Conservation (phyloP, 2,329 filamentous ascomycete species). For the Xylaria sp. region DNA sequence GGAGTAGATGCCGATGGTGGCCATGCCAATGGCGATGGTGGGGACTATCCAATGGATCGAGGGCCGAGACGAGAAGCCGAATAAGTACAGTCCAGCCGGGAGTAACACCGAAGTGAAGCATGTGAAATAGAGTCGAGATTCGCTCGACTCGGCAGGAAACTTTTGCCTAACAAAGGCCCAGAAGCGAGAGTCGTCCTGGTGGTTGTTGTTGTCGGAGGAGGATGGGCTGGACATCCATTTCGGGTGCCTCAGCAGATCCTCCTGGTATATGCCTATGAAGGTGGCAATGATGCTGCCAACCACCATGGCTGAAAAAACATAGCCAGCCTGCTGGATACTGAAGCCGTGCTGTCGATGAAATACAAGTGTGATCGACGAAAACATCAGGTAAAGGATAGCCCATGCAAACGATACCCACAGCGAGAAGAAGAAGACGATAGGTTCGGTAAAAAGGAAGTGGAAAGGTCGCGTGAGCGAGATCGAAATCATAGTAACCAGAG, state of each 20-base stretch:
- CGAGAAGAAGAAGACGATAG: conserved; percentile 79
- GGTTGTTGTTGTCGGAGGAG: conserved; percentile 28
- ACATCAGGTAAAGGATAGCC: conserved; percentile 82
- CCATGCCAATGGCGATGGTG: conserved; percentile 62
- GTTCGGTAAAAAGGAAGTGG: conserved; percentile 67
- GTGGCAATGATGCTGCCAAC: conserved; percentile 63
- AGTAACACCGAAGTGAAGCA: conserved; percentile 71
- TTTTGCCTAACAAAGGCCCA: conserved; percentile 43
- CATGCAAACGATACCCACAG: conserved; percentile 87
- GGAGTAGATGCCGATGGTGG: conserved; percentile 80
- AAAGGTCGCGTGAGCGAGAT: conserved; percentile 76
- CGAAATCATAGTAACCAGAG: conserved; percentile 62
- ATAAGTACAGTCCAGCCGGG: conserved; percentile 75
- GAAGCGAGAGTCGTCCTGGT: conserved; percentile 27
- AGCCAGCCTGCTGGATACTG: conserved; percentile 59
- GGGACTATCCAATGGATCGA: conserved; percentile 68
- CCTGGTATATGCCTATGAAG: conserved; percentile 64
- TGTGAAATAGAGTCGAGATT: conserved; percentile 76
- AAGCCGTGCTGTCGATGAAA: conserved; percentile 66
- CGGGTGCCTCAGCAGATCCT: conserved; percentile 53
- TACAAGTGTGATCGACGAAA: conserved; percentile 73
- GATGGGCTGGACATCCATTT: conserved; percentile 33
- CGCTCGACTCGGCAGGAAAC: conserved; percentile 55
- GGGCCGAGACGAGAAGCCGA: conserved; percentile 63
- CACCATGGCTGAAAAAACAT: conserved; percentile 69